Percentiles rank a stretch among this genome's conserved stretches.
phyloP scores from a whole-genome alignment of 2,329 filamentous ascomycete species.

The Pyrenophora graminea region DNA sequence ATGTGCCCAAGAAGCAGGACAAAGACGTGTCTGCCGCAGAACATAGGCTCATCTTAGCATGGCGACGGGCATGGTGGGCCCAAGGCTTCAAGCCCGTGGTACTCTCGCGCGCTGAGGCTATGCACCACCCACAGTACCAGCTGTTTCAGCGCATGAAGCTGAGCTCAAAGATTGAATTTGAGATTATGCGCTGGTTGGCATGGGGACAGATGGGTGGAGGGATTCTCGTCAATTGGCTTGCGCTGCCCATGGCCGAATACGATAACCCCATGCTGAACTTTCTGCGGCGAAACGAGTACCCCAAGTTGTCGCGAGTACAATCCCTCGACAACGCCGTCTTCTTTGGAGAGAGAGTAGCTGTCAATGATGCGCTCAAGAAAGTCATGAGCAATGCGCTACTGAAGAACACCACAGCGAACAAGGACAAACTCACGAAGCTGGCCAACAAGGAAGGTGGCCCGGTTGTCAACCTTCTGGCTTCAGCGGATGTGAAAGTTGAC shows the following conservation, averaged over 20 bases:
- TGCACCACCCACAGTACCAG: slow-evolving; percentile 78
- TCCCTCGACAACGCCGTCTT: slow-evolving; percentile 73
- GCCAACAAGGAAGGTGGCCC: slow-evolving; percentile 59
- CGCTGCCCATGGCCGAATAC: slow-evolving; percentile 79
- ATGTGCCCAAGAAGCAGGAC: slow-evolving; percentile 67
- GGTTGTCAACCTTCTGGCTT: slow-evolving; percentile 60
- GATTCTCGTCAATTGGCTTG: slow-evolving; percentile 75
- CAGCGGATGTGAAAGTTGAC: slow-evolving; percentile 68
- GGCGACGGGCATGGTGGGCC: slow-evolving; percentile 94
- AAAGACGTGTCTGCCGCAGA: slow-evolving; percentile 71
- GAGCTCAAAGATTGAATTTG: slow-evolving; percentile 50
- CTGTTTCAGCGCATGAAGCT: slow-evolving; percentile 61
- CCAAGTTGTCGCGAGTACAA: slow-evolving; percentile 73
- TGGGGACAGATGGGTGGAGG: slow-evolving; percentile 92
- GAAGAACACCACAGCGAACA: slow-evolving; percentile 60
- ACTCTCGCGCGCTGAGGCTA: slow-evolving; percentile 77
- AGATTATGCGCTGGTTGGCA: slow-evolving; percentile 84
- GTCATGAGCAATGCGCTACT: slow-evolving; percentile 57
- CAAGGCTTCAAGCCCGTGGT: slow-evolving; percentile 88
- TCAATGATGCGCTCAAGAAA: slow-evolving; percentile 50
- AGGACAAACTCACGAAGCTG: slow-evolving; percentile 61
- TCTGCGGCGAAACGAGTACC: slow-evolving; percentile 76
- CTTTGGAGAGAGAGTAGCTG: slow-evolving; percentile 64
- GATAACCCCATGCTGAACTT: slow-evolving; percentile 73
- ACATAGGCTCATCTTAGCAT: slow-evolving; percentile 77